Conservation (phyloP, 768 basidiomycete genomes). For the Tubosaeta sp. region DNA sequence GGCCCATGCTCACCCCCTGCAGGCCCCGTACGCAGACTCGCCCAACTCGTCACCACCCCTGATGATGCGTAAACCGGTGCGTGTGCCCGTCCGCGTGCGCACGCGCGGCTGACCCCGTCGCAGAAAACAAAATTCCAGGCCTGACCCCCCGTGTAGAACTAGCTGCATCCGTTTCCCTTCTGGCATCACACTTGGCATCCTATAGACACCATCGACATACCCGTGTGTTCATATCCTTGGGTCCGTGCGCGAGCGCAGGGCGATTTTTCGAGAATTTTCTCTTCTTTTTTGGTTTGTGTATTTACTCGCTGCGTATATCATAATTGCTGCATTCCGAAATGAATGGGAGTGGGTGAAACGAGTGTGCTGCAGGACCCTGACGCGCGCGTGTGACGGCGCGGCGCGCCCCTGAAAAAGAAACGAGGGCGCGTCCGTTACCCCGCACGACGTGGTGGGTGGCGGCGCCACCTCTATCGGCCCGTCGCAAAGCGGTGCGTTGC, state of each 20-base stretch:
- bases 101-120: background rate
- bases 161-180: background rate
- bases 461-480: too few species aligned
- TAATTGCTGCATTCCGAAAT: too few species aligned
- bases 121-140: slow-evolving; percentile 37
- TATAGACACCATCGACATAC: slow-evolving; percentile 32
- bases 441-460: too few species aligned
- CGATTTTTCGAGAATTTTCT: background rate
- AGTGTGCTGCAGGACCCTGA: too few species aligned
- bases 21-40: slow-evolving; percentile 38
- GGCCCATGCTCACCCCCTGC: slow-evolving; percentile 7
- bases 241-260: background rate
- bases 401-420: too few species aligned
- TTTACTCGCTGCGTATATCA: background rate
- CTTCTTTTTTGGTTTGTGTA: background rate
- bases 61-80: slow-evolving; percentile 55
- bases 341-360: too few species aligned
- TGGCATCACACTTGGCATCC: slow-evolving; percentile 26
- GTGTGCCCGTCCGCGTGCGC: slow-evolving; percentile 8
- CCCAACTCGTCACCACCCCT: slow-evolving; percentile 40
- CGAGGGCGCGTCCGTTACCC: too few species aligned
- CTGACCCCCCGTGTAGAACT: slow-evolving; percentile 1
- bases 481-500: too few species aligned
- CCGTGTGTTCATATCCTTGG: background rate
- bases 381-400: too few species aligned